Base-by-base conservation (phyloP, 2,329 filamentous ascomycete species). In the Talaromyces sp. region DNA sequence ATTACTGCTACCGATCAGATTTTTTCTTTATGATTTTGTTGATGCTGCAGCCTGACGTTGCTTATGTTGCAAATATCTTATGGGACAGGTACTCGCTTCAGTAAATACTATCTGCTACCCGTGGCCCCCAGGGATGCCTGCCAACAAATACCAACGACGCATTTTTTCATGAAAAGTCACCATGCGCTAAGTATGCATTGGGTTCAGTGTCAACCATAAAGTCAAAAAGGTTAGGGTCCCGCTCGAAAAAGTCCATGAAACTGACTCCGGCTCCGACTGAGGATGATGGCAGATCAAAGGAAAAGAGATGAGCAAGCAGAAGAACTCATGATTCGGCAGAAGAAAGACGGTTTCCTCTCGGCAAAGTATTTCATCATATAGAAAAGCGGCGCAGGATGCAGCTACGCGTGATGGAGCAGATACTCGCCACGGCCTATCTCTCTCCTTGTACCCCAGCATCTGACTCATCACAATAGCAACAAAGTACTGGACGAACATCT, bases 321-420 rank as follows among this genome's bases (percentile, higher is more conserved):
- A 59, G 45, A 64, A 53, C 1, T 56, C 63, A n/a, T 64, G 38
- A 49, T 36, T 64, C 10, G 63, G 8, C 22, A 51, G 54, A 17
- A 64, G 54, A 51, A 64, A 66, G 29, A 49, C 29, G 7, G 40
- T 34, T 29, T 64, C 47, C 34, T 66, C 53, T 51, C 65, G 34
- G 8, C 45, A 63, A 22, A 43, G 31, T 58, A 58, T 66, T 11
- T 63, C 53, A 36, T 63, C 65, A 53, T 66, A 66, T 31, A 59
- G 40, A 27, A 47, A 38, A 66, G 43, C 8, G n/a, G 58, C 58
- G 47, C 58, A 65, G 0, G 58, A 65, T 19, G 64, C 60, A 25
- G 60, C 60, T 49, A 65, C 15, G 17, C 45, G 58, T 36, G 60
- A 62, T n/a, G 25, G 25, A 40, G 56, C 11, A 62, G 64, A 63